These are phyloP conservation scores for Neltuma alba DNA, from an alignment of 306 rosid genomes.

Conservation along the genomic window DNA sequence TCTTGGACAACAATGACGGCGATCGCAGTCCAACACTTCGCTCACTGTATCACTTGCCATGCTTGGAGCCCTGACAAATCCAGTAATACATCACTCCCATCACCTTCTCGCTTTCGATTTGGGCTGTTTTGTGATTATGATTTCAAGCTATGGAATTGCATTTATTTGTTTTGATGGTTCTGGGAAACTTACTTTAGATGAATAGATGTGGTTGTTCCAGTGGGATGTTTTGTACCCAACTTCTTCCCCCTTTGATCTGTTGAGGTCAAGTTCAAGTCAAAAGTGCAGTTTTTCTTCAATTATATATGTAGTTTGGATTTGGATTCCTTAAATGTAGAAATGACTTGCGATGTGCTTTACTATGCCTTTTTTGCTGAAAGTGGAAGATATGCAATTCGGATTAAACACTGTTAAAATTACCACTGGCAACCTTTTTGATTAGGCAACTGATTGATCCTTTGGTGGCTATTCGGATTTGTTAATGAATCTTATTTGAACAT, in stretches of 20 bases:
- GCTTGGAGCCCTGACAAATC: constrained; percentile 94
- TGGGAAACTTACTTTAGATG: background rate
- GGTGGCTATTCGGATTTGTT: background rate
- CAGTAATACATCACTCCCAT: constrained; percentile 46
- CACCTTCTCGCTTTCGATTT: background rate
- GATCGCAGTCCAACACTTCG: constrained; percentile 71
- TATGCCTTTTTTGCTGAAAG: background rate
- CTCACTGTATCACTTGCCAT: constrained; percentile 85
- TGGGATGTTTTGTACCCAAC: background rate
- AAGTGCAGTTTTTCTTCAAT: background rate
- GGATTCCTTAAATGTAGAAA: background rate
- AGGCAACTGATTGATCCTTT: background rate
- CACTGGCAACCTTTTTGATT: background rate
- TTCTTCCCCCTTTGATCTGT: background rate
- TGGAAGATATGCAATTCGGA: background rate
- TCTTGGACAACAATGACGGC: constrained; percentile 58
- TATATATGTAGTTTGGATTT: background rate
- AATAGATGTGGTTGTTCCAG: background rate
- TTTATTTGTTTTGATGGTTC: background rate
- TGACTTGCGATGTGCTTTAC: background rate
- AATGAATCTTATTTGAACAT: background rate
- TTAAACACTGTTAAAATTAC: background rate
- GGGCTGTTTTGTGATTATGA: background rate
- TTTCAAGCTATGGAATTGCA: background rate
- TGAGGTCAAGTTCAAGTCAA: background rate